Base-by-base conservation (phyloP, 768 basidiomycete genomes). In the Serendipita sp. region DNA sequence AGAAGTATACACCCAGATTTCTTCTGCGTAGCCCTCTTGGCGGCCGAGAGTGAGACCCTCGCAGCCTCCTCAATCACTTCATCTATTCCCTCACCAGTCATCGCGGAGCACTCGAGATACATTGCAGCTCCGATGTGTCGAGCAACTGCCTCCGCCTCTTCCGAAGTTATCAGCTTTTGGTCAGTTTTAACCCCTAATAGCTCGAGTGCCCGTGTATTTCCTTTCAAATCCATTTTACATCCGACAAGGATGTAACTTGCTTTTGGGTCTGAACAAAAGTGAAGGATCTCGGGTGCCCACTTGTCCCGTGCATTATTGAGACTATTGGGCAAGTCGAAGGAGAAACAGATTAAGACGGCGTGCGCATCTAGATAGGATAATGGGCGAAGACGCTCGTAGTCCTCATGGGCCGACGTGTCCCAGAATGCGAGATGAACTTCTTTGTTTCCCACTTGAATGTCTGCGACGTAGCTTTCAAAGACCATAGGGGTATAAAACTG, bases 151-250 rank as follows among this genome's bases (percentile, higher is more conserved):
- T 44, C 30, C 18, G 64, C 68, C 52, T 69, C 60, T 35, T 66
- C 66, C 32, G 60, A 48, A 13, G 65, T 62, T 15, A 66, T 66
- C 32, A 67, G 68, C 54, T 66, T 60, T 63, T 69, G 68, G 44
- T 60, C 64, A 15, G 65, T 63, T 13, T 5, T 41, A 13, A 60
- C 65, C 65, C 48, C 63, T 56, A 32, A 68, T 52, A 54, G 64
- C 64, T 44, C 68, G 67, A n/a, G 66, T 66, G 28, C 67, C 35
- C 62, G 52, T 8, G 63, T 66, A 54, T 69, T 66, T 13, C 64
- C 46, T 45, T 67, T 64, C 15, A 69, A 64, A 46, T 69, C 69
- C 66, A 65, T 69, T 56, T 70, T 70, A 66, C 69, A 70, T 11
- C 68, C 69, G 44, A 70, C 67, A 18, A 70, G 69, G 34, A 69